Conservation (phyloP, 176 grass and related monocot species). For the Cenchrus purpureus region DNA sequence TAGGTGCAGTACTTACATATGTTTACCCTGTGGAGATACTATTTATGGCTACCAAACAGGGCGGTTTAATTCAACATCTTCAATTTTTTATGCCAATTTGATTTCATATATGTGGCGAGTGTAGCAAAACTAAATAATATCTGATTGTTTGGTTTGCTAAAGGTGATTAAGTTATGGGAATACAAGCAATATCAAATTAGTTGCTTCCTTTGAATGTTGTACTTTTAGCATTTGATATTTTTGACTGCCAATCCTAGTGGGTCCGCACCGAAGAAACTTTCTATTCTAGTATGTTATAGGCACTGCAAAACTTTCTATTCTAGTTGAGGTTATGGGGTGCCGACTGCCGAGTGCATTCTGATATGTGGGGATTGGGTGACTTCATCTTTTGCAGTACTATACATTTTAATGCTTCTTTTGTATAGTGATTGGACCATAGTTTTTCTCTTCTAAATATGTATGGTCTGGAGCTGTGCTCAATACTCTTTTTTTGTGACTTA, state of each 20-base stretch:
- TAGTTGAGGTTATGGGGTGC: background rate
- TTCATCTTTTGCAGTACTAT: background rate
- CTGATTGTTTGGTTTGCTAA: background rate
- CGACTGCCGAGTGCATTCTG: background rate
- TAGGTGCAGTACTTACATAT: background rate
- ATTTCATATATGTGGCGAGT: background rate
- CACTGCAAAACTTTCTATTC: background rate
- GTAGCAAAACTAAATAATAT: constrained; percentile 3
- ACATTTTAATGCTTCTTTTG: background rate
- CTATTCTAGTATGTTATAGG: background rate
- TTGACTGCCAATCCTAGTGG: background rate
- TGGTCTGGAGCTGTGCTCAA: background rate
- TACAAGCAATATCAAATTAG: background rate
- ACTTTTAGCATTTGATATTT: background rate
- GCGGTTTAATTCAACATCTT: background rate
- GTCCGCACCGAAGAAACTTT: background rate
- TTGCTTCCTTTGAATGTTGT: constrained; percentile 1
- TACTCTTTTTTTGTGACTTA: background rate
- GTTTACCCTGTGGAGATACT: background rate
- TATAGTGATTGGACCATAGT: background rate
- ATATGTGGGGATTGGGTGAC: background rate
- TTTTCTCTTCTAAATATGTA: background rate
- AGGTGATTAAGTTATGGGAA: background rate
- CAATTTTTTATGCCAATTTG: too few relatives aligned
- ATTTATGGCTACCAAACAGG: background rate